Base-by-base conservation (phyloP, 148 eudicot genomes). In the Drosera capensis region DNA sequence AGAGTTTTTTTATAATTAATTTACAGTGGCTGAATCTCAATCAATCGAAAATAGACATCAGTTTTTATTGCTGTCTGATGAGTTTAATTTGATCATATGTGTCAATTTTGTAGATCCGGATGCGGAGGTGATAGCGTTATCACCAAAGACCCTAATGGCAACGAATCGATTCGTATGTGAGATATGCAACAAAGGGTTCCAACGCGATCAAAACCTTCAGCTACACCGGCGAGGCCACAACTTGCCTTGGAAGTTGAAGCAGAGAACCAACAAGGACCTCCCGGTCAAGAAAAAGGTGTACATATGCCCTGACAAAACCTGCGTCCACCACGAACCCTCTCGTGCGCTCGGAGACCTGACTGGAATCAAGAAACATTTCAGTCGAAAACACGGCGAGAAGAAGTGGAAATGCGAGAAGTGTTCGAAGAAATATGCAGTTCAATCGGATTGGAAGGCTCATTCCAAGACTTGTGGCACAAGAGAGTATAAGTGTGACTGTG, bases 401-500 rank as follows among this genome's bases (percentile, higher is more conserved):
- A 86, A 86, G 34, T 86, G 94, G 94, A 86, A 86, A 53, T 86
- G 96, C 25, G 95, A 86, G 14, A 86, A 86, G 52, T 86, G 96
- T 42, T 82, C 96, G 0, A 86, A 82, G 63, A 86, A 86, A 40
- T 86, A 86, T 43, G 96, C 96, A 0, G 95, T 85, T 25, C 90
- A 80, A 43, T 85, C 95, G 0, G 95, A 85, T 55, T 85, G 95
- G 95, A 85, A 86, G 56, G 96, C 96, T 30, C 96, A 86, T 56
- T 48, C 85, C 3, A 86, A 86, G 65, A 86, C 85, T 21, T 86
- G 96, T 48, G 96, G 96, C 16, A 82, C 94, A 36, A 76, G 94
- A 22, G 96, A 86, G 80, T 86, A 86, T 39, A 86, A 86, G 45
- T 86, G 96, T 52, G 96, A 86, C 66, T 86, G 96, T 65, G 96